phyloP scores from a whole-genome alignment of 106 monocot species.

The Cymbidium sinense region DNA sequence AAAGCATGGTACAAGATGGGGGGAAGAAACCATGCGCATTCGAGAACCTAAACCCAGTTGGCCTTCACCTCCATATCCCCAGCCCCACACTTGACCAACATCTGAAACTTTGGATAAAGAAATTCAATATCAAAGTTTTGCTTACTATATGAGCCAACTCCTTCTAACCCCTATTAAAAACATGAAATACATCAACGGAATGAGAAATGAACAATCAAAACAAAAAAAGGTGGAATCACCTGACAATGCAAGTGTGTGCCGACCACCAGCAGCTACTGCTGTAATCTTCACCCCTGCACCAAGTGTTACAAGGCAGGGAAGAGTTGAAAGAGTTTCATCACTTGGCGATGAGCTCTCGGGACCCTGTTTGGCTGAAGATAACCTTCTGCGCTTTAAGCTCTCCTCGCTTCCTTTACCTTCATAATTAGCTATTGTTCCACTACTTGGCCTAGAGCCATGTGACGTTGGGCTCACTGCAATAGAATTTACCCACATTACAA shows the following conservation, averaged over 20 bases:
- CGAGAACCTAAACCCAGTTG: conserved; percentile 94
- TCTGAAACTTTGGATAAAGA: conserved; percentile 70
- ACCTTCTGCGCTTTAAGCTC: conserved; percentile 57
- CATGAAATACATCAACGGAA: not conserved
- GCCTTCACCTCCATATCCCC: conserved; percentile 99
- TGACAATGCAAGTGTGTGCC: conserved; percentile 90
- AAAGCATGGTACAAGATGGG: conserved; percentile 78
- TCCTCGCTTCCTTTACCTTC: conserved; percentile 50
- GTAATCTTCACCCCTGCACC: conserved; percentile 50
- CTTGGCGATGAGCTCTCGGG: conserved; percentile 48
- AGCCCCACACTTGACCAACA: conserved; percentile 94
- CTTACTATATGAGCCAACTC: not conserved
- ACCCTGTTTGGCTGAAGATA: conserved; percentile 59
- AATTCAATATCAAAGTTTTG: conserved; percentile 18
- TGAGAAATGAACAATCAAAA: not conserved
- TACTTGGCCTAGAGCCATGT: conserved; percentile 29
- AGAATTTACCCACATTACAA: conserved; percentile 16
- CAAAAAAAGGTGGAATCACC: conserved; percentile 47
- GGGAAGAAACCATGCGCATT: conserved; percentile 80
- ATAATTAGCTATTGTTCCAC: conserved; percentile 19
- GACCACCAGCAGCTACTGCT: conserved; percentile 85
- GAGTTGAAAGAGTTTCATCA: conserved; percentile 74
- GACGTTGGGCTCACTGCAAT: conserved; percentile 65
- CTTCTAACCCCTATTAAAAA: not conserved
- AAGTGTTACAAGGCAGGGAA: conserved; percentile 71